Percentiles rank a stretch among this genome's conserved stretches.
These are phyloP conservation scores for Epicoccum nigrum DNA, from an alignment of 2,329 filamentous ascomycete genomes.

Conservation along the genomic window DNA sequence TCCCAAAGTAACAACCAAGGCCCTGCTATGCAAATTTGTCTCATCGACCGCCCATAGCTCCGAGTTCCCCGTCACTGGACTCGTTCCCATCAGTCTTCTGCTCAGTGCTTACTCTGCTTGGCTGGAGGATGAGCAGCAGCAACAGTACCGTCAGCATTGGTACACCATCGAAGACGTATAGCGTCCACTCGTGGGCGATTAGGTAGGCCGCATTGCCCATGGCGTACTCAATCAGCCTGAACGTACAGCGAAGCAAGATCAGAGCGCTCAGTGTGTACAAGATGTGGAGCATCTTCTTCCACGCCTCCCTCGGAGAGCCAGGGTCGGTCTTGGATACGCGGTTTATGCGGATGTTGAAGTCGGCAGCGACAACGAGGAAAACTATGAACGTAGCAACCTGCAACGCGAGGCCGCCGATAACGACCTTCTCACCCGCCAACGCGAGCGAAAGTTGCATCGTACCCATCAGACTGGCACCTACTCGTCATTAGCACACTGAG, in stretches of 20 bases:
- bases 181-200: conserved; percentile 52
- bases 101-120: background rate
- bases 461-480: conserved; percentile 42
- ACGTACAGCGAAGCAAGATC: conserved; percentile 58
- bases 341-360: conserved; percentile 40
- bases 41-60: background rate
- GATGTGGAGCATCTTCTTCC: conserved; percentile 41
- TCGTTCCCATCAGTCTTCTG: background rate
- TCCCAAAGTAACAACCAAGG: no score
- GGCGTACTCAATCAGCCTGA: conserved; percentile 59
- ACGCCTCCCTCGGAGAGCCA: conserved; percentile 4
- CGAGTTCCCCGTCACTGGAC: conserved; percentile 3
- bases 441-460: conserved; percentile 41
- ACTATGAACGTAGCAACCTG: conserved; percentile 43
- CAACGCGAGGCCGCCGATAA: conserved; percentile 42
- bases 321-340: background rate
- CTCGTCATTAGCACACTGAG: background rate
- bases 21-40: no score
- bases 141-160: conserved; percentile 54
- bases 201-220: conserved; percentile 55
- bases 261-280: conserved; percentile 56
- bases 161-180: conserved; percentile 57
- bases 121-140: conserved; percentile 34
- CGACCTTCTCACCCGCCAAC: conserved; percentile 41
- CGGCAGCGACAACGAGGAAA: conserved; percentile 37